phyloP scores from a whole-genome alignment of 2,329 filamentous ascomycete species.

The Ampelomyces quisqualis region DNA sequence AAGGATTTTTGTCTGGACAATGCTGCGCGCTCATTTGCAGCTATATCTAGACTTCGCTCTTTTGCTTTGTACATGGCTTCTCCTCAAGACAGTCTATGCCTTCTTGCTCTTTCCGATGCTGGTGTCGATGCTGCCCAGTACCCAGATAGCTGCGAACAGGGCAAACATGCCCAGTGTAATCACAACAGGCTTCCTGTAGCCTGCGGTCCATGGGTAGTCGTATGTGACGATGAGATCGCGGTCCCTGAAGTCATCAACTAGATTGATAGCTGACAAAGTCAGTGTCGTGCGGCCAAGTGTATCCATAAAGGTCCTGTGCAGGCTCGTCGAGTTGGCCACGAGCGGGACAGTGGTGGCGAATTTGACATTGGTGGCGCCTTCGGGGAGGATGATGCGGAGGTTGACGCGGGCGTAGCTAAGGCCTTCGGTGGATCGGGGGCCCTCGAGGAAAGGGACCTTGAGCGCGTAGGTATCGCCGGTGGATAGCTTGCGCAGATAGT shows the following conservation, averaged over 20 bases:
- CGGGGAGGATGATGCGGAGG: conserved; percentile 81
- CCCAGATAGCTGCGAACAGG: conserved; percentile 74
- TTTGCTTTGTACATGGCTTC: conserved; percentile 5
- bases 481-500: conserved; percentile 67
- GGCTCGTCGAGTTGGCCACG: conserved; percentile 58
- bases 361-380: conserved; percentile 84
- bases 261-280: conserved; percentile 75
- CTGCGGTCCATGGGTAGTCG: conserved; percentile 73
- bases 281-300: conserved; percentile 84
- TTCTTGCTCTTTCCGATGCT: conserved; percentile 67
- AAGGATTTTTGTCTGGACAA: neutral
- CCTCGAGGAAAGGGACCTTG: conserved; percentile 90
- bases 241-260: conserved; percentile 87
- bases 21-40: neutral
- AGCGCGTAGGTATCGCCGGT: conserved; percentile 74
- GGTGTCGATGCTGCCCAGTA: conserved; percentile 74
- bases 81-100: conserved; percentile 11
- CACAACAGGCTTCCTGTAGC: conserved; percentile 81
- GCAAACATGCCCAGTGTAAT: conserved; percentile 71
- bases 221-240: conserved; percentile 84
- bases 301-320: conserved; percentile 91
- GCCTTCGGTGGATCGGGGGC: conserved; percentile 81
- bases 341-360: conserved; percentile 75
- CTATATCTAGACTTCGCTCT: conserved; percentile 1
- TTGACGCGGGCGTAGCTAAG: conserved; percentile 80